Base-by-base conservation (phyloP, 2,329 filamentous ascomycete genomes). In the Lachnellula hyalina region DNA sequence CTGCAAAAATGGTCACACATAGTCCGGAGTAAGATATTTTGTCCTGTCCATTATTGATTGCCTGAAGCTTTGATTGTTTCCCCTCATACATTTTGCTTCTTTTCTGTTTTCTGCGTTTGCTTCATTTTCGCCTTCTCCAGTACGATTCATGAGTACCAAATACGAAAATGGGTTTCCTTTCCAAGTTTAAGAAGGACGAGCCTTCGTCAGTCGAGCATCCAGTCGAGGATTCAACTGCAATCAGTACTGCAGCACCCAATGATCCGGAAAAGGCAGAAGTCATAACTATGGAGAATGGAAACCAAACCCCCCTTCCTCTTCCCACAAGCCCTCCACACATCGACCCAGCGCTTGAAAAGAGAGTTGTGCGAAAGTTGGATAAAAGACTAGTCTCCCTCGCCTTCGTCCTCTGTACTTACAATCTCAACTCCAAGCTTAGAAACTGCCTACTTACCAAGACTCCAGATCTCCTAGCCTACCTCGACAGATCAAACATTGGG, bases 301-400 rank as follows among this genome's bases (percentile, higher is more conserved):
- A 40, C n/a, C 12, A 15, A 6, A 19, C 1, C n/a, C 9, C 15
- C 15, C 9, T 23, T 38, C 14, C 51, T 3, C 17, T 15, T 15
- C 17, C n/a, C 12, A 12, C 25, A 6, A 17, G 15, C 17, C 28
- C 28, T 7, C 32, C 41, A 12, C 19, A 9, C 5, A 14, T 41
- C 6, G 35, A 35, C 2, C 25, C 28, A 11, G 62, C 46, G 8
- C 34, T 60, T 64, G 84, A 85, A 63, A 71, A 67, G 32, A 67
- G 69, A 36, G 75, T 86, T 12, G 68, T 83, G 40, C 75, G 71
- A 64, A 84, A 80, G 67, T 74, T 87, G 55, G 84, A 87, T 66
- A 73, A 74, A 51, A 75, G 75, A 56, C 72, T 87, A 32, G 79
- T 86, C 12, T 56, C 61, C 23, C 53, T 66, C 14, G 55, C 65